Evolutionary conservation across 2,329 filamentous ascomycete species (phyloP).

Genomic region (Tolypocladium nubicola): DNA sequence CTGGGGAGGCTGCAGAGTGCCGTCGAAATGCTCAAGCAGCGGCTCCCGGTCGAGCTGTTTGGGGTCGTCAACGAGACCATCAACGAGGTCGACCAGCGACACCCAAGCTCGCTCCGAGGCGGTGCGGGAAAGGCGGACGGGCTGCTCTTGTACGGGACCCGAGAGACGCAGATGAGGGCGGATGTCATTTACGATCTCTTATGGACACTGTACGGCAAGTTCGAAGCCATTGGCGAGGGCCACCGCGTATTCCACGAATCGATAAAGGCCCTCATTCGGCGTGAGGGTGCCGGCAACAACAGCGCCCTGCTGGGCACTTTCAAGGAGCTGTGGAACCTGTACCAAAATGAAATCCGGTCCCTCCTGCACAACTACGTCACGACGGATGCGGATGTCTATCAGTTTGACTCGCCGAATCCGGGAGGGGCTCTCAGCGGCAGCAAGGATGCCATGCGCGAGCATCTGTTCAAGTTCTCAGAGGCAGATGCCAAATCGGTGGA

Average conservation of each 20-base stretch:
- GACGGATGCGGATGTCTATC: conserved; percentile 70
- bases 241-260: conserved; percentile 92
- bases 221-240: conserved; percentile 92
- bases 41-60: conserved; percentile 88
- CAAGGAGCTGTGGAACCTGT: conserved; percentile 94
- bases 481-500: conserved; percentile 70
- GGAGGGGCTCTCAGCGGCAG: conserved; percentile 34
- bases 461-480: conserved; percentile 79
- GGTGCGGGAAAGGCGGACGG: conserved; percentile 41
- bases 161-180: conserved; percentile 66
- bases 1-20: conserved; percentile 78
- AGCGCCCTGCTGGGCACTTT: conserved; percentile 72
- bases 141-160: conserved; percentile 52
- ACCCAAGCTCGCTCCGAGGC: conserved; percentile 69
- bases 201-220: conserved; percentile 89
- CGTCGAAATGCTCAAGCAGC: conserved; percentile 83
- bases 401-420: conserved; percentile 44
- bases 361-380: conserved; percentile 93
- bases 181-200: conserved; percentile 86
- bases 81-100: conserved; percentile 82
- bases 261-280: conserved; percentile 71
- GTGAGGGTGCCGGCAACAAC: conserved; percentile 61
- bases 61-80: conserved; percentile 91
- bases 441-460: conserved; percentile 41
- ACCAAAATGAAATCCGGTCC: conserved; percentile 94